Conservation (phyloP, 768 basidiomycete species). For the Chalciporus chontae region DNA sequence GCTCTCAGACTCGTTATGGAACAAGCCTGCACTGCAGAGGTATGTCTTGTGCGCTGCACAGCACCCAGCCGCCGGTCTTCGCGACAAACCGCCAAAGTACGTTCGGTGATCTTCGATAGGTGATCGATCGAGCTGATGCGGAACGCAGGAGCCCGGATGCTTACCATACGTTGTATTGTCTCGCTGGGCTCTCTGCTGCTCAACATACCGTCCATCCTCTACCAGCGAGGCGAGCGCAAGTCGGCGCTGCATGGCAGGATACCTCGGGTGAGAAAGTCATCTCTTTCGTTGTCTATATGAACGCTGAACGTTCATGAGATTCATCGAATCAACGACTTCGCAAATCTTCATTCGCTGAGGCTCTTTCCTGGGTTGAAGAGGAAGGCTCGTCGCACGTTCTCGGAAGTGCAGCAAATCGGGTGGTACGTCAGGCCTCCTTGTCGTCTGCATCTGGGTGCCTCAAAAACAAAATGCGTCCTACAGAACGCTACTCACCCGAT, state of each 20-base stretch:
- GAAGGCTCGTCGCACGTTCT: constrained; percentile 53
- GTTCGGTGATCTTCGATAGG: constrained; percentile 13
- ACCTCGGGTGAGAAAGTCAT: constrained; percentile 12
- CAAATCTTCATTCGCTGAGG: constrained; percentile 47
- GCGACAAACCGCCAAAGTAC: constrained; percentile 95
- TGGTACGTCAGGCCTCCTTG: constrained; percentile 44
- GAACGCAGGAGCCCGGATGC: constrained; percentile 72
- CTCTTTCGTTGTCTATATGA: background rate
- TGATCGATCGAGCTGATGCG: background rate
- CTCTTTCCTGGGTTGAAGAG: constrained; percentile 67
- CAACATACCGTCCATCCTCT: constrained; percentile 74
- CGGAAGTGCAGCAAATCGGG: constrained; percentile 58
- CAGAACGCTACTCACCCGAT: constrained; percentile 83
- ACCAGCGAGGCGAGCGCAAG: constrained; percentile 28
- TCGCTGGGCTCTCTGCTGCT: constrained; percentile 84
- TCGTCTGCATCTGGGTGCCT: background rate
- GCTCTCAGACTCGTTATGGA: constrained; percentile 47
- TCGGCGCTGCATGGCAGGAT: constrained; percentile 39
- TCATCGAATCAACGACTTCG: constrained; percentile 28
- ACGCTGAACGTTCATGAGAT: constrained; percentile 24
- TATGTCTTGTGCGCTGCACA: constrained; percentile 88
- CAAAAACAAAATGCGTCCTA: background rate
- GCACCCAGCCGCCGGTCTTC: constrained; percentile 77
- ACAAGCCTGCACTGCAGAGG: constrained; percentile 74
- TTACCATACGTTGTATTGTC: constrained; percentile 93